A percentile compares a stretch with the other conserved stretches of the same genome.
These are phyloP conservation scores for Ampelomyces quisqualis DNA, from an alignment of 2,329 filamentous ascomycete genomes.

Conservation along the genomic window DNA sequence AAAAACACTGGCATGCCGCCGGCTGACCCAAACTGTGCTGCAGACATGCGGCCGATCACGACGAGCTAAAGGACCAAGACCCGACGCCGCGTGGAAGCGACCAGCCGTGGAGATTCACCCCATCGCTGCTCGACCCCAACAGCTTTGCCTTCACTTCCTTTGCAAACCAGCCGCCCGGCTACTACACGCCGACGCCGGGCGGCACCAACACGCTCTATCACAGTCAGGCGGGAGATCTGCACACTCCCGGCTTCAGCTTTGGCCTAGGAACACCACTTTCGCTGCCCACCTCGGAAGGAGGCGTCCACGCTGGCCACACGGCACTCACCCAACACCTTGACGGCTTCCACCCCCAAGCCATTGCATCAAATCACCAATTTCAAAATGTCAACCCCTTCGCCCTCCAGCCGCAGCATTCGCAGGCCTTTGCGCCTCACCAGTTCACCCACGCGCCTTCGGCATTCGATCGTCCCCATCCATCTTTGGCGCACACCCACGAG, in stretches of 20 bases:
- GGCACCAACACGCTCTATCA: constrained; percentile 80
- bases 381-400: constrained; percentile 71
- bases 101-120: constrained; percentile 85
- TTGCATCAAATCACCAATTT: constrained; percentile 49
- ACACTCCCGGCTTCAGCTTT: constrained; percentile 74
- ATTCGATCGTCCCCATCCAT: constrained; percentile 66
- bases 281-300: constrained; percentile 69
- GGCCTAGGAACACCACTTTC: constrained; percentile 80
- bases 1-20: neutral
- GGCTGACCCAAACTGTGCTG: constrained; percentile 12
- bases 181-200: constrained; percentile 85
- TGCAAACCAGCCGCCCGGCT: constrained; percentile 75
- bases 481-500: constrained; percentile 68
- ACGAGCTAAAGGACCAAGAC: constrained; percentile 71
- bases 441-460: constrained; percentile 79
- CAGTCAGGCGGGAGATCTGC: constrained; percentile 79
- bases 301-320: constrained; percentile 60
- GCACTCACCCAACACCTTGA: constrained; percentile 55
- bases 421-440: constrained; percentile 70
- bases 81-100: constrained; percentile 77
- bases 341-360: constrained; percentile 59
- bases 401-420: constrained; percentile 49
- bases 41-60: constrained; percentile 50
- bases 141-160: constrained; percentile 79
- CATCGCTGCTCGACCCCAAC: constrained; percentile 82